Evolutionary conservation across 1,139 yeast genomes (phyloP).

Genomic region (Fermentozyma sake): DNA sequence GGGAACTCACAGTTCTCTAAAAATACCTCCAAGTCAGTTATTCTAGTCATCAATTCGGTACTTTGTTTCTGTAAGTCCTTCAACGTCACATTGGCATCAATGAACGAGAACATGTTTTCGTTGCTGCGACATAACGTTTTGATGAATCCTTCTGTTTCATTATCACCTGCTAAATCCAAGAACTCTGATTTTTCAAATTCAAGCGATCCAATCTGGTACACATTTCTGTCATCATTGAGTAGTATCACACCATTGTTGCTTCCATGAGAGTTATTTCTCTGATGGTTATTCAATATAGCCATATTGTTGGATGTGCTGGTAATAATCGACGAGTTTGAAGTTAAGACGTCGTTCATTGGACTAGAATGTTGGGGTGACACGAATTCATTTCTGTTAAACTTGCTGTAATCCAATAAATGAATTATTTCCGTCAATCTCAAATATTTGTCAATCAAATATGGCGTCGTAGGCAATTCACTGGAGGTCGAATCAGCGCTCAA

Average conservation of each 20-base stretch:
- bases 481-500: slow-evolving; percentile 42
- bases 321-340: slow-evolving; percentile 8
- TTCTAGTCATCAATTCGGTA: slow-evolving; percentile 30
- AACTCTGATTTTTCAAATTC: slow-evolving; percentile 52
- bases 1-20: slow-evolving; percentile 42
- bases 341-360: slow-evolving; percentile 10
- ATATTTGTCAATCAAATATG: slow-evolving; percentile 64
- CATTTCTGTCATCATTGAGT: slow-evolving; percentile 17
- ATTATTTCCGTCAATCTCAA: slow-evolving; percentile 57
- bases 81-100: slow-evolving; percentile 42
- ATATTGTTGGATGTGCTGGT: slow-evolving; percentile 4
- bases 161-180: slow-evolving; percentile 42
- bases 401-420: slow-evolving; percentile 31
- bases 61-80: slow-evolving; percentile 47
- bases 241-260: slow-evolving; percentile 7
- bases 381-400: slow-evolving; percentile 2
- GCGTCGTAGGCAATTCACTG: slow-evolving; percentile 62
- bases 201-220: slow-evolving; percentile 51
- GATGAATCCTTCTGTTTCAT: slow-evolving; percentile 48
- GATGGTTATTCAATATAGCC: slow-evolving; percentile 1
- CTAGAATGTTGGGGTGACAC: slow-evolving; percentile 3
- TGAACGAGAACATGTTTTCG: slow-evolving; percentile 44
- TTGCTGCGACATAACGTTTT: slow-evolving; percentile 43
- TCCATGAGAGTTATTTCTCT: slow-evolving; percentile 1
- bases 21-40: slow-evolving; percentile 29